A percentile compares a stretch with the other conserved stretches of the same genome.
Conservation (phyloP, 192 early-diverging fungal genomes). For the Podila epicladia region DNA sequence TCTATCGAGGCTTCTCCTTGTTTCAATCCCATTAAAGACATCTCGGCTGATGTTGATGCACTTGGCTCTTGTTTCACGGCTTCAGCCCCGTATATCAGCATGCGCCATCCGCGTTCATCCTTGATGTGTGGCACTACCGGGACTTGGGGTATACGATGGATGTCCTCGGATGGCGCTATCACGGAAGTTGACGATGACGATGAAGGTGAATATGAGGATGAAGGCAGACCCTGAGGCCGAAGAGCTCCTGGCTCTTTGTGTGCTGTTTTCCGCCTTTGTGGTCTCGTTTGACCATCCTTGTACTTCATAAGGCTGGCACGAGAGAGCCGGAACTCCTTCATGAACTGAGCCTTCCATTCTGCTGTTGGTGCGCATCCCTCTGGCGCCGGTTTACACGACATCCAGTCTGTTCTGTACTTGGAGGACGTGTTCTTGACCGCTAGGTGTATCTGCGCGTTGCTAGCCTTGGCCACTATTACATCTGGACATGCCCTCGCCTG, state of each 20-base stretch:
- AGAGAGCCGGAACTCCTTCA: slow-evolving; percentile 18
- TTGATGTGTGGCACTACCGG: slow-evolving; percentile 16
- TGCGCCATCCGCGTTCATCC: slow-evolving; percentile 32
- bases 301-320: slow-evolving; percentile 3
- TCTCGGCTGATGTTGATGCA: no score
- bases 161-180: background rate
- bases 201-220: background rate
- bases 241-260: background rate
- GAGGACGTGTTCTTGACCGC: slow-evolving; percentile 41
- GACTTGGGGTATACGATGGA: background rate
- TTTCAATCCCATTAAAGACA: no score
- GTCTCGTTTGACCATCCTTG: slow-evolving; percentile 1
- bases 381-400: slow-evolving; percentile 39
- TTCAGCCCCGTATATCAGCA: slow-evolving; percentile 18
- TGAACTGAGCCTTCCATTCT: slow-evolving; percentile 40
- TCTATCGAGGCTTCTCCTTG: no score
- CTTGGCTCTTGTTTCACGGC: background rate
- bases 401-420: slow-evolving; percentile 38
- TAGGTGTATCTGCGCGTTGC: slow-evolving; percentile 14
- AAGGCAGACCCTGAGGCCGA: background rate
- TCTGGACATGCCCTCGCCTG: slow-evolving; percentile 35
- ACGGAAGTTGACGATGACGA: background rate
- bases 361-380: slow-evolving; percentile 32
- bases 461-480: slow-evolving; percentile 17
- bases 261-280: slow-evolving; percentile 2